A percentile compares a stretch with the other conserved stretches of the same genome.
phyloP scores from a whole-genome alignment of 1,139 yeast genomes.

The Pichia sp. region DNA sequence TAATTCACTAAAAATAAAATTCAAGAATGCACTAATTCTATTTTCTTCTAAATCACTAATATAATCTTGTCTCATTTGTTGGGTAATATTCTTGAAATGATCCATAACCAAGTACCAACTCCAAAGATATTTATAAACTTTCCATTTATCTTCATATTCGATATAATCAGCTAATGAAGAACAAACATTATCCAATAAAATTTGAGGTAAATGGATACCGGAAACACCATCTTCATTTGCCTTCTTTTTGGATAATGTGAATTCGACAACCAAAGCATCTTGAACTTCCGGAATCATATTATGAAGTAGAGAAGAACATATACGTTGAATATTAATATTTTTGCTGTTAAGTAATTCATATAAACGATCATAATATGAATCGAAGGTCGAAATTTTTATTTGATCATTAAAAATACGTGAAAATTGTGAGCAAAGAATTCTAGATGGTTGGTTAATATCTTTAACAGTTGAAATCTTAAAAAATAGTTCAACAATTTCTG shows the following conservation, averaged over 20 bases:
- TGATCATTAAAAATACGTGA: slow-evolving; percentile 29
- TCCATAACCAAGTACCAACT: slow-evolving; percentile 62
- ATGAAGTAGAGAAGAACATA: slow-evolving; percentile 36
- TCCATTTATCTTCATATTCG: slow-evolving; percentile 35
- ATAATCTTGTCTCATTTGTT: slow-evolving; percentile 56
- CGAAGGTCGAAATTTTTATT: slow-evolving; percentile 18
- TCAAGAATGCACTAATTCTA: slow-evolving; percentile 42
- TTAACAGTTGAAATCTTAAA: slow-evolving; percentile 28
- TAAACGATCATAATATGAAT: slow-evolving; percentile 17
- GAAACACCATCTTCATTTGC: slow-evolving; percentile 20
- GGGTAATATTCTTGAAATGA: slow-evolving; percentile 63
- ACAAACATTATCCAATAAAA: slow-evolving; percentile 30
- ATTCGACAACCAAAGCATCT: slow-evolving; percentile 56
- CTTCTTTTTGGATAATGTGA: slow-evolving; percentile 41
- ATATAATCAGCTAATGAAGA: slow-evolving; percentile 32
- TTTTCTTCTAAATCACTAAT: slow-evolving; percentile 49
- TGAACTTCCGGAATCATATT: slow-evolving; percentile 40
- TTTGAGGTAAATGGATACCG: slow-evolving; percentile 35
- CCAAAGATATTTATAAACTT: slow-evolving; percentile 49
- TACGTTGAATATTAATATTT: slow-evolving; percentile 34
- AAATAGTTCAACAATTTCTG: slow-evolving; percentile 38
- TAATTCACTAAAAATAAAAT: slow-evolving; percentile 45
- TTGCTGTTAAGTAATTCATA: slow-evolving; percentile 22
- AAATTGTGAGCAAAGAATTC: slow-evolving; percentile 34
- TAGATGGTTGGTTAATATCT: slow-evolving; percentile 31